Evolutionary conservation across 2,329 filamentous ascomycete genomes (phyloP).

Genomic region (Emericellopsis cladophorae): DNA sequence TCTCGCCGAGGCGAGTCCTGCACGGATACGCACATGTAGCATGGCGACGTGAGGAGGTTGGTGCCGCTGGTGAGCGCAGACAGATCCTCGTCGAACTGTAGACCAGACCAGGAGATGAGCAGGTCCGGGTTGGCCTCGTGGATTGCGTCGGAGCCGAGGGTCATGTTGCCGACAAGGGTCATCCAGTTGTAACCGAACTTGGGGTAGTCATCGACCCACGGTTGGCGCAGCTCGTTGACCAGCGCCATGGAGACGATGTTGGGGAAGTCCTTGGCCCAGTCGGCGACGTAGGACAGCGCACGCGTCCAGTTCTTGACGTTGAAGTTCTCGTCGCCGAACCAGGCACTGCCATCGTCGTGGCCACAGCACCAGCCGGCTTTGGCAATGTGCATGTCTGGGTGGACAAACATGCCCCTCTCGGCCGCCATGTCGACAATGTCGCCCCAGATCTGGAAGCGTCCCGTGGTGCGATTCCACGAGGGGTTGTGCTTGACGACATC

Average conservation of each 20-base stretch:
- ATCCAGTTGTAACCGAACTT: conserved; percentile 35
- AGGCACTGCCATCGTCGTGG: conserved; percentile 35
- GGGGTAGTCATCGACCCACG: conserved; percentile 13
- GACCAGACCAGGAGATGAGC: conserved; percentile 42
- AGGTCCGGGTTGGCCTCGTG: conserved; percentile 35
- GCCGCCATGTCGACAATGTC: conserved; percentile 5
- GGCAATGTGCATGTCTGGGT: conserved; percentile 26
- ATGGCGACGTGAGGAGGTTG: conserved; percentile 6
- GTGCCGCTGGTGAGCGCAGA: conserved; percentile 6
- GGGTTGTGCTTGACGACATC: conserved; percentile 37
- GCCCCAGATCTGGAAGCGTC: conserved; percentile 8
- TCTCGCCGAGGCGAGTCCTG: conserved; percentile 5
- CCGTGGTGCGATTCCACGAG: conserved; percentile 11
- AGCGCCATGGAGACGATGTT: conserved; percentile 8
- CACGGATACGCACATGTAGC: conserved; percentile 8
- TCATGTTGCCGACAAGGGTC: conserved; percentile 36
- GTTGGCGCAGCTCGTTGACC: conserved; percentile 8
- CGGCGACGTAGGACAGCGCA: conserved; percentile 36
- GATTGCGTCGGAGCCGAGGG: conserved; percentile 32
- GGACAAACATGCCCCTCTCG: conserved; percentile 21
- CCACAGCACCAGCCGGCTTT: conserved; percentile 32
- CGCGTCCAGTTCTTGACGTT: conserved; percentile 39
- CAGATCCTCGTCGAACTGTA: conserved; percentile 30
- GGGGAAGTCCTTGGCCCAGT: conserved; percentile 24
- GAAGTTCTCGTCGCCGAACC: conserved; percentile 44